Evolutionary conservation across 176 grass and related monocot genomes (phyloP).

Genomic region (Phyllostachys edulis): DNA sequence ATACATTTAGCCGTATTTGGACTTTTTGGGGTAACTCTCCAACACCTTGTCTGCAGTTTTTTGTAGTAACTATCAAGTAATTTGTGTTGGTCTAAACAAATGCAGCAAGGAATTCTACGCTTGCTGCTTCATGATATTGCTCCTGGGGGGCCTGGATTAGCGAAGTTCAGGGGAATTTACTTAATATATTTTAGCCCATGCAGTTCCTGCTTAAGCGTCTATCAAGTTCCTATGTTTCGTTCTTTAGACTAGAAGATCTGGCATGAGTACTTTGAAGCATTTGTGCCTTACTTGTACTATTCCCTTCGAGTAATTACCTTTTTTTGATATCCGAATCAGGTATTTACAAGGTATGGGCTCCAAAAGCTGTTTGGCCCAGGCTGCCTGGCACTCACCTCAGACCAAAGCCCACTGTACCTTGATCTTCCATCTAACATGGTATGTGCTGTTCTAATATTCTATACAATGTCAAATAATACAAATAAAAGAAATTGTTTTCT

Average conservation of each 20-base stretch:
- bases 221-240: slow-evolving; percentile 1
- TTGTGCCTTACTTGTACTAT: neutral
- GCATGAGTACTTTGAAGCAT: neutral
- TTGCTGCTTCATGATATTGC: slow-evolving; percentile 5
- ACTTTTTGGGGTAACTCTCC: slow-evolving; percentile 75
- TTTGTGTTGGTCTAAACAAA: neutral
- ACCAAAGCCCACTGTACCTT: slow-evolving; percentile 70
- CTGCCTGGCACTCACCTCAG: slow-evolving; percentile 63
- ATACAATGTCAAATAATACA: neutral
- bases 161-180: slow-evolving; percentile 6
- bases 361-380: slow-evolving; percentile 81
- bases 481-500: slow-evolving; percentile 25
- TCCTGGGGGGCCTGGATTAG: neutral
- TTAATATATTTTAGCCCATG: neutral
- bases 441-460: slow-evolving; percentile 7
- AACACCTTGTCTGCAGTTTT: neutral
- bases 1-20: slow-evolving; percentile 77
- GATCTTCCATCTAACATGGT: slow-evolving; percentile 97
- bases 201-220: neutral
- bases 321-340: slow-evolving; percentile 46
- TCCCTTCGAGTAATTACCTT: slow-evolving; percentile 6
- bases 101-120: neutral
- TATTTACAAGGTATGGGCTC: slow-evolving; percentile 90
- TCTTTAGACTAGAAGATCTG: neutral
- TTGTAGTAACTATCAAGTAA: slow-evolving; percentile 1